Conservation (phyloP, 768 basidiomycete species). For the Tulasnella sp. region DNA sequence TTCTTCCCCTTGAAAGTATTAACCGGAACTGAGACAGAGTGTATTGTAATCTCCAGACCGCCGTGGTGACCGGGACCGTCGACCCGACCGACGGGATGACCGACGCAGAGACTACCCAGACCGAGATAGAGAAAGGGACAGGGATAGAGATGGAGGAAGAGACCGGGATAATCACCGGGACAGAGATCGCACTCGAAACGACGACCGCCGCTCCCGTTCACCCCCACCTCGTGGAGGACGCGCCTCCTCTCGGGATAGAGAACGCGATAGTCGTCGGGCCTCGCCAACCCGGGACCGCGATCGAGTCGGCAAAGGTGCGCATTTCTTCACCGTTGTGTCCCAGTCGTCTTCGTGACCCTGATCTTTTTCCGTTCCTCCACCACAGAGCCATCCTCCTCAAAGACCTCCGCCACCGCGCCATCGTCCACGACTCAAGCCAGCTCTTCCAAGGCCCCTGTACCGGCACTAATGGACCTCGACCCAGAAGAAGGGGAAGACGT, state of each 20-base stretch:
- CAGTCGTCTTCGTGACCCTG: slow-evolving; percentile 13
- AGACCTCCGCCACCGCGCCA: neutral
- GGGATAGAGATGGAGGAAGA: slow-evolving; percentile 35
- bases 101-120: slow-evolving; percentile 44
- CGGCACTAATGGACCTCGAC: slow-evolving; percentile 1
- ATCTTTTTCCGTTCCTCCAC: neutral
- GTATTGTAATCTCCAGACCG: slow-evolving; percentile 23
- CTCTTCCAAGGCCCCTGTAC: neutral
- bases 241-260: slow-evolving; percentile 9
- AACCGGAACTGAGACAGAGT: slow-evolving; percentile 16
- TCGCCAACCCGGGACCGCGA: neutral
- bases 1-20: neutral
- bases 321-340: neutral
- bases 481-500: slow-evolving; percentile 35
- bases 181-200: slow-evolving; percentile 20
- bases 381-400: neutral
- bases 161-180: slow-evolving; percentile 33
- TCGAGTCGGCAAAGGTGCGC: neutral
- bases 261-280: neutral
- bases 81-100: slow-evolving; percentile 37
- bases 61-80: slow-evolving; percentile 61
- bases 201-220: neutral
- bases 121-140: slow-evolving; percentile 33
- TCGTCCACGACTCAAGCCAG: neutral
- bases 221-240: slow-evolving; percentile 6